Percentiles rank a stretch among this genome's conserved stretches.
Evolutionary conservation across 2,329 filamentous ascomycete species (phyloP).

Genomic region (Aspergillus carbonarius): DNA sequence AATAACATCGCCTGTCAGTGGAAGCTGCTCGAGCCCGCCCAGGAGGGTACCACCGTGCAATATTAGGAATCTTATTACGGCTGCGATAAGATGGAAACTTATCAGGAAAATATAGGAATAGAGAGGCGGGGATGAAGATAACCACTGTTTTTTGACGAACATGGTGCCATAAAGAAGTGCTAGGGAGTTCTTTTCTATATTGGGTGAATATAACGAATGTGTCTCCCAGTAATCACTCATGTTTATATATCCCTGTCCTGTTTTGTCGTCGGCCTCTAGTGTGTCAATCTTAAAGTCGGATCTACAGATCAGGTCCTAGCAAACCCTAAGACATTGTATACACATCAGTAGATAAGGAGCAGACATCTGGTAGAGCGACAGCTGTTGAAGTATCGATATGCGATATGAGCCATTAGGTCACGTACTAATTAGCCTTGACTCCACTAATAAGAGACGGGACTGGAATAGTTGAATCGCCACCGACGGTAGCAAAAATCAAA

Average conservation of each 20-base stretch:
- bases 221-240: neutral
- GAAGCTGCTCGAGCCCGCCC: slow-evolving; percentile 83
- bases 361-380: neutral
- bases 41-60: slow-evolving; percentile 54
- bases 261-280: neutral
- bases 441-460: no score
- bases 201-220: neutral
- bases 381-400: neutral
- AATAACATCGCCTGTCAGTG: slow-evolving; percentile 72
- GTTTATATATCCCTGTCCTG: neutral
- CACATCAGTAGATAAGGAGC: neutral
- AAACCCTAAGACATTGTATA: neutral
- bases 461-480: no score
- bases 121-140: neutral
- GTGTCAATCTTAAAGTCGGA: neutral
- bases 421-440: no score
- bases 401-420: neutral
- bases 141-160: neutral
- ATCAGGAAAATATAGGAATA: neutral
- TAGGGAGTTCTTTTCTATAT: neutral
- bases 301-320: neutral
- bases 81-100: neutral
- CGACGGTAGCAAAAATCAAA: neutral
- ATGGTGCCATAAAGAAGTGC: neutral
- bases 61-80: slow-evolving; percentile 1